Base-by-base conservation (phyloP, 1,284 basidiomycete species). In the Vanrija sp. region DNA sequence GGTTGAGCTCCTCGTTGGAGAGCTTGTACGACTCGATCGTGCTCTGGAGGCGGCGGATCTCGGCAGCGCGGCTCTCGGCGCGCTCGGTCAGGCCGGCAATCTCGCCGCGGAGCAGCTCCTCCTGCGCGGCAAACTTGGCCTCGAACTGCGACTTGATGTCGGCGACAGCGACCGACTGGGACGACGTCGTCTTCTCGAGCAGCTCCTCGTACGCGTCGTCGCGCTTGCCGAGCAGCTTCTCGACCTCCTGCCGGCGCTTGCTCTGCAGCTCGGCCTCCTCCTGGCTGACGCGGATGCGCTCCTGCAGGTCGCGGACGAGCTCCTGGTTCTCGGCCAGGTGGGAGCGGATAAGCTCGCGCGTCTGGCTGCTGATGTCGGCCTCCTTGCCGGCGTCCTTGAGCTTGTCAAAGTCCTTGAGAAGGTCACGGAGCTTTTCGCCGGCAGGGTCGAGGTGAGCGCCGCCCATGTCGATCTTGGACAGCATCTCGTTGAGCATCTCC, bases 401-500 rank as follows among this genome's bases (percentile, higher is more conserved):
- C n/a, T 48, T 47, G 37, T 75, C 73, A 22, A 76, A 61, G 18
- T 68, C 59, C 48, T 67, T 64, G 24, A 75, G 62, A 3, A 71
- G 56, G 31, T 65, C 59, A 18, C 68, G 68, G 9, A 76, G 63
- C 49, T 72, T 71, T 46, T 72, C 72, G 18, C 65, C 63, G 3
- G 69, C 50, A 2, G 63, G 58, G 31, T 70, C 63, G 36, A 63
- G 50, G 10, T 56, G 53, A 3, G 64, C 56, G 14, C 68, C 67
- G 36, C 71, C 71, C 64, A 88, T 84, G 78, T 94, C 94, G 68
- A 98, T 96, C 76, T 96, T 95, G 58, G 94, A 91, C 94, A 99
- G 97, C 92, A 99, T 96, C 63, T 95, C 81, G n/a, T 90, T 93
- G 88, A 99, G 92, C 82, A 96, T 96, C 79, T 98, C 95, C 68